Evolutionary conservation across 345 rosid species (phyloP), one percentile per base, ranked within the genome.

Genomic region (Rhizophora mangle): DNA sequence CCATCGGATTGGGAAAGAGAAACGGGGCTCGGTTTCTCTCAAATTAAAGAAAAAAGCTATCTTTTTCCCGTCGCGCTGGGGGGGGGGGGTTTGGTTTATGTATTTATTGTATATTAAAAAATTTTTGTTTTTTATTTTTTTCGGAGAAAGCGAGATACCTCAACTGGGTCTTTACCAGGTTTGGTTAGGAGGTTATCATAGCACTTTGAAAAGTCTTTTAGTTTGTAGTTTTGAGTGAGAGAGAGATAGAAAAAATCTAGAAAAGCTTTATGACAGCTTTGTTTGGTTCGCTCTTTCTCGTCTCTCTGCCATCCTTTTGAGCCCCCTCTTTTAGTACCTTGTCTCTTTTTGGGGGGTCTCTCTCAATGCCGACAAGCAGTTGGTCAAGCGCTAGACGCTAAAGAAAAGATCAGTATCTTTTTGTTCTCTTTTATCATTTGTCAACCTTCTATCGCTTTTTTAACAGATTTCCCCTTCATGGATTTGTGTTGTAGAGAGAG

Each of bases 321-420:
- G 49, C 3, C 64, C 31, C 7, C 37, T 59, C 24, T 82, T 71
- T 67, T 22, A 22, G 60, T 3, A 3, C 30, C 54, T 58, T 37
- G 36, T 66, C 31, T 37, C 63, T 62, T 56, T 64, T 60, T 3
- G 31, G 31, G 68, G 77, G 64, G 70, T 39, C 73, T 29, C 60
- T 73, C 67, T 63, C 56, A 77, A 70, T 58, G 66, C 78, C 64
- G 84, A 78, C 89, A 80, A 80, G 64, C 64, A 66, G 66, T 68
- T 72, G 70, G 83, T 80, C 89, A 74, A 84, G 78, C 43, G 8
- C 49, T 49, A 16, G 6, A 63, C 24, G 58, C 57, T 72, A 62
- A 26, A 13, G n/a, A 63, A 49, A 74, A 67, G 10, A 63, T 36
- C 63, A 72, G 73, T 74, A 71, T 30, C 74, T 58, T 60, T 21